Evolutionary conservation across 345 rosid genomes (phyloP).

Genomic region (Gossypium thurberi): DNA sequence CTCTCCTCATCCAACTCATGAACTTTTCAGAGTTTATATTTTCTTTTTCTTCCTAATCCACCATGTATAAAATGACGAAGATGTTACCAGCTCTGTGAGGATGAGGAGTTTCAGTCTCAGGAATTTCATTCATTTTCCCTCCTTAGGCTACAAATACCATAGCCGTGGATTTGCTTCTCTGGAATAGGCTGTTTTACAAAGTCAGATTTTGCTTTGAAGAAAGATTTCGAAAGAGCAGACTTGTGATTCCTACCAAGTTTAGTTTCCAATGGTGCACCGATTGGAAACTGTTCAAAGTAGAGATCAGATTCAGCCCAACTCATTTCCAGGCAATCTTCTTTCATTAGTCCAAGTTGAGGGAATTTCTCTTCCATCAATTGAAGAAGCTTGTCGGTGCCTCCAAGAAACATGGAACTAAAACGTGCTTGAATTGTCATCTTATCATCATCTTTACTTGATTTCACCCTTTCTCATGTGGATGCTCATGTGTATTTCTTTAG

Average conservation of each 20-base stretch:
- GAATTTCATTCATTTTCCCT: constrained; percentile 43
- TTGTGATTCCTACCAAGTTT: neutral
- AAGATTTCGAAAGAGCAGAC: neutral
- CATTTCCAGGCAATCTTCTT: neutral
- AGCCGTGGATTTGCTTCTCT: constrained; percentile 25
- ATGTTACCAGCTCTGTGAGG: constrained; percentile 59
- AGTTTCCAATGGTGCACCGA: neutral
- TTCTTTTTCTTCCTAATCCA: constrained; percentile 39
- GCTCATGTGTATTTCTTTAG: neutral
- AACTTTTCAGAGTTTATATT: constrained; percentile 15
- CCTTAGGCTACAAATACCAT: constrained; percentile 49
- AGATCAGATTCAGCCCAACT: neutral
- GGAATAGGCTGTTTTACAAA: constrained; percentile 41
- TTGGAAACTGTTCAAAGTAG: neutral
- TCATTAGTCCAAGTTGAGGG: neutral
- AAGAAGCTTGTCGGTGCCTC: neutral
- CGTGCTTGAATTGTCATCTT: neutral
- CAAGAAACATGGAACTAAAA: neutral
- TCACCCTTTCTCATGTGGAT: neutral
- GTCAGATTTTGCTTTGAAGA: constrained; percentile 58
- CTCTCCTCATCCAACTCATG: constrained; percentile 21
- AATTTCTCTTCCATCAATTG: neutral
- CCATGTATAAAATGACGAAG: constrained; percentile 40
- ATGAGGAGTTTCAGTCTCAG: constrained; percentile 33
- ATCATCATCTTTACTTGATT: neutral